Percentiles rank a stretch among this genome's conserved stretches.
Conservation (phyloP, 306 rosid species). For the Castanopsis chinensis region DNA sequence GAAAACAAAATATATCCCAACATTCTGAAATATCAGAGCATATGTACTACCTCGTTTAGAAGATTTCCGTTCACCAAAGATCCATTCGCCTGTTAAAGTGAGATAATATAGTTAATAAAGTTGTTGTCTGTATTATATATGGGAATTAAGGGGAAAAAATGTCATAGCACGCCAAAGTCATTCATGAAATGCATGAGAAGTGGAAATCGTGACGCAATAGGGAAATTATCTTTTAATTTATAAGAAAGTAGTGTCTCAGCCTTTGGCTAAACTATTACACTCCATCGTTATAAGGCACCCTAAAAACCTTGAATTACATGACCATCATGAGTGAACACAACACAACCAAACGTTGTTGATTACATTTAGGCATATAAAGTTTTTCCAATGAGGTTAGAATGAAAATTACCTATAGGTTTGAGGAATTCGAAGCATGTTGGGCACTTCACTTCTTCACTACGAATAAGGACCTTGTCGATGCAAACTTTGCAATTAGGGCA, state of each 20-base stretch:
- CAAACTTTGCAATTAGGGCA: slow-evolving; percentile 75
- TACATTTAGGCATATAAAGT: no score
- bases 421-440: slow-evolving; percentile 71
- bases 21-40: no score
- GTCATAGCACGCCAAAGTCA: neutral
- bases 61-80: slow-evolving; percentile 27
- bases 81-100: slow-evolving; percentile 46
- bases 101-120: neutral
- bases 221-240: no score
- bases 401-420: slow-evolving; percentile 45
- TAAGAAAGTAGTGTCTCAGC: no score
- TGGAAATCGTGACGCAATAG: no score
- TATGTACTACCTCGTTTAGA: slow-evolving; percentile 33
- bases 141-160: neutral
- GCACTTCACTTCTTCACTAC: slow-evolving; percentile 40
- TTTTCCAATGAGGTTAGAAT: no score
- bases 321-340: no score
- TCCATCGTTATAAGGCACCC: no score
- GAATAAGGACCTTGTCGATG: slow-evolving; percentile 59
- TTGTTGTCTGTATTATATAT: neutral
- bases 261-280: no score
- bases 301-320: no score
- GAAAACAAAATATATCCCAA: no score
- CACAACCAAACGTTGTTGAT: no score
- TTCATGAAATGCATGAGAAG: neutral